Conservation (phyloP, 1,284 basidiomycete species). For the Meira nashicola region DNA sequence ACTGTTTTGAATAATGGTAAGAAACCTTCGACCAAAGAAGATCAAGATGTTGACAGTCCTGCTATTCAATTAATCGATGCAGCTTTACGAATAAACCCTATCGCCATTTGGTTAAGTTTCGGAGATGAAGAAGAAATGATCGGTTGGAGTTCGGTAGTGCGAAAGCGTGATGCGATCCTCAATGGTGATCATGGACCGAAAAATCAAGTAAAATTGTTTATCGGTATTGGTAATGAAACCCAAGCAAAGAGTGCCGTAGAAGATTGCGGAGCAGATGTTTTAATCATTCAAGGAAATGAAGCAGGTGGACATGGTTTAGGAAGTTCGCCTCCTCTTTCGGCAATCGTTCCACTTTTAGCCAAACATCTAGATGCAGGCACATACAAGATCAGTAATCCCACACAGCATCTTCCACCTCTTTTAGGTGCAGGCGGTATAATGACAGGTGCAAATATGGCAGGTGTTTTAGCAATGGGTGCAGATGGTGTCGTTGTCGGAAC, state of each 20-base stretch:
- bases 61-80: slow-evolving; percentile 25
- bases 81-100: slow-evolving; percentile 27
- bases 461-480: slow-evolving; percentile 38
- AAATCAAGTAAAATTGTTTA: slow-evolving; percentile 25
- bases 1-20: slow-evolving; percentile 25
- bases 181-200: slow-evolving; percentile 17
- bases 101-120: slow-evolving; percentile 46
- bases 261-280: slow-evolving; percentile 31
- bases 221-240: slow-evolving; percentile 34
- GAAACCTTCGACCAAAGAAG: slow-evolving; percentile 10
- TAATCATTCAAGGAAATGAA: slow-evolving; percentile 40
- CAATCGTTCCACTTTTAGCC: slow-evolving; percentile 19
- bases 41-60: slow-evolving; percentile 6
- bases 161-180: slow-evolving; percentile 24
- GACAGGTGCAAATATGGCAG: slow-evolving; percentile 30
- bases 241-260: slow-evolving; percentile 33
- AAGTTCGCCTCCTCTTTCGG: slow-evolving; percentile 34
- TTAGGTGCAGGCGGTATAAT: slow-evolving; percentile 45
- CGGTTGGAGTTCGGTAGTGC: slow-evolving; percentile 27
- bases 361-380: background rate
- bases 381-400: slow-evolving; percentile 12
- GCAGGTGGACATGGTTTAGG: slow-evolving; percentile 47
- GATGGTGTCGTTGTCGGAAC: slow-evolving; percentile 47
- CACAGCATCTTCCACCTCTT: slow-evolving; percentile 19
- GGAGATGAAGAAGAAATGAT: slow-evolving; percentile 30